phyloP scores from a whole-genome alignment of 2,329 filamentous ascomycete genomes.

The Bipolaris cookei region DNA sequence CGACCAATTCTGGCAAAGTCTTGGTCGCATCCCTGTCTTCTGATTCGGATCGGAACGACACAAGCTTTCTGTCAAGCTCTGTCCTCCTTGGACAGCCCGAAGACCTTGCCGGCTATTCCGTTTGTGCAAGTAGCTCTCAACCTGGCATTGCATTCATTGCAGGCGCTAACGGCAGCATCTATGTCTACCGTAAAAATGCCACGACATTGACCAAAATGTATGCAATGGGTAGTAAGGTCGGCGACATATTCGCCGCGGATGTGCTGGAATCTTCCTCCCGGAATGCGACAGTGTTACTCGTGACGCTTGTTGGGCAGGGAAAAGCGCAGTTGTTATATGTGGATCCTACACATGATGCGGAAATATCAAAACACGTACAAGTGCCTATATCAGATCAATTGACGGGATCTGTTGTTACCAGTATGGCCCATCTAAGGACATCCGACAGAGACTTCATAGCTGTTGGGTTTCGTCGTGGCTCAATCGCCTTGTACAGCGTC shows the following conservation, averaged over 20 bases:
- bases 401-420: conserved; percentile 59
- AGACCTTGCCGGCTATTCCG: conserved; percentile 57
- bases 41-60: background rate
- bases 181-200: conserved; percentile 40
- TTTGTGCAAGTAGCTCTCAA: conserved; percentile 49
- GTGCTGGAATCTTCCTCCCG: background rate
- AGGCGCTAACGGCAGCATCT: conserved; percentile 54
- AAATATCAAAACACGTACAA: conserved; percentile 8
- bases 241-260: conserved; percentile 46
- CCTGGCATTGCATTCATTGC: conserved; percentile 54
- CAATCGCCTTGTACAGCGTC: conserved; percentile 57
- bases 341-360: conserved; percentile 6
- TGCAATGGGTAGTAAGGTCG: conserved; percentile 48
- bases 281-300: conserved; percentile 41
- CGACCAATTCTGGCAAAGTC: conserved; percentile 64
- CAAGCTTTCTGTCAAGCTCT: conserved; percentile 24
- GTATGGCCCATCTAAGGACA: conserved; percentile 49
- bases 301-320: conserved; percentile 48
- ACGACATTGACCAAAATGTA: conserved; percentile 33
- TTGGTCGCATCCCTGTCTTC: conserved; percentile 49
- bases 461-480: conserved; percentile 64
- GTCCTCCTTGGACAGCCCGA: conserved; percentile 40
- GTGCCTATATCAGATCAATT: conserved; percentile 41
- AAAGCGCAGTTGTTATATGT: conserved; percentile 43
- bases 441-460: conserved; percentile 46